phyloP scores from a whole-genome alignment of 768 basidiomycete species.

The Daedaleopsis sinensis region DNA sequence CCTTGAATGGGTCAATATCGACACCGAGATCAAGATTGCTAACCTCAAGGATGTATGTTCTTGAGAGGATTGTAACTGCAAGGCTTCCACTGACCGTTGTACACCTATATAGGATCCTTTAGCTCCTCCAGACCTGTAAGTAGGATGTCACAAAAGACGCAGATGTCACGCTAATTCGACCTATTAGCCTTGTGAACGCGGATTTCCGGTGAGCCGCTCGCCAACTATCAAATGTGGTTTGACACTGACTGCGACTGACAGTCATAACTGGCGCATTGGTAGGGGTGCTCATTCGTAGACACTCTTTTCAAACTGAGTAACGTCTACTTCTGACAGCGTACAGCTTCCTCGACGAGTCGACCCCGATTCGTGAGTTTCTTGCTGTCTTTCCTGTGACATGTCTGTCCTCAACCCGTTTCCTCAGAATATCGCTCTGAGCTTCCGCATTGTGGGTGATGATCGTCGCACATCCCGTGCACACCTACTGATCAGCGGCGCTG shows the following conservation, averaged over 20 bases:
- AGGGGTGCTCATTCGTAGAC: background rate
- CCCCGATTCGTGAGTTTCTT: too few species aligned
- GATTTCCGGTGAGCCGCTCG: conserved; percentile 47
- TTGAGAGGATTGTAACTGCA: background rate
- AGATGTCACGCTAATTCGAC: background rate
- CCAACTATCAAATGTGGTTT: background rate
- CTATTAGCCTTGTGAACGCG: conserved; percentile 35
- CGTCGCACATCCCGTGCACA: too few species aligned
- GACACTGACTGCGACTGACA: background rate
- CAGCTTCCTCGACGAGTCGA: too few species aligned
- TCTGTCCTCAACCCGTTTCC: too few species aligned
- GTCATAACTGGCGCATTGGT: conserved; percentile 39
- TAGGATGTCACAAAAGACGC: conserved; percentile 1
- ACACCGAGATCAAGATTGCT: conserved; percentile 61
- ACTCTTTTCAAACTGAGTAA: too few species aligned
- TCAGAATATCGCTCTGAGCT: too few species aligned
- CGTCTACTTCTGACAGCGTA: too few species aligned
- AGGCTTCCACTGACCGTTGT: background rate
- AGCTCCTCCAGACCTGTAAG: conserved; percentile 43
- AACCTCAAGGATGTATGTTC: conserved; percentile 35
- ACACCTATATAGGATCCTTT: conserved; percentile 32
- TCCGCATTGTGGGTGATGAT: too few species aligned
- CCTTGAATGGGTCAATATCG: conserved; percentile 62
- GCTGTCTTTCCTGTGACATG: too few species aligned
- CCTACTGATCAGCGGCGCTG: too few species aligned